phyloP scores from a whole-genome alignment of 805 yeast genomes.

The Clavispora asparagi region DNA sequence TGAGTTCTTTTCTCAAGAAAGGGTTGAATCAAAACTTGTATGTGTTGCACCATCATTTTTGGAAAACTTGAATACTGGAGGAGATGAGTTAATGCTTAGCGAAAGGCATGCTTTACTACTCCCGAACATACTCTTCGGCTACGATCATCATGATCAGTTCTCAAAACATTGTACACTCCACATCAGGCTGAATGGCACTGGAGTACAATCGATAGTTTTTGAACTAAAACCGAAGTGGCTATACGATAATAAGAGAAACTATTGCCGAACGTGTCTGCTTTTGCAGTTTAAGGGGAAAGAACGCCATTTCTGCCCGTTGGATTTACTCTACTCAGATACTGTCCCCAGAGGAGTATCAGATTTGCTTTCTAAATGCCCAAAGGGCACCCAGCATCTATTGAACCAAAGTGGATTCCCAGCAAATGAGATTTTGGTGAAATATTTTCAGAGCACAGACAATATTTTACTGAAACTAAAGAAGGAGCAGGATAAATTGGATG shows the following conservation, averaged over 20 bases:
- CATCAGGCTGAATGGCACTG: background rate
- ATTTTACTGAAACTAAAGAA: slow-evolving; percentile 28
- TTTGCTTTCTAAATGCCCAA: slow-evolving; percentile 7
- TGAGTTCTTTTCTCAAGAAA: slow-evolving; percentile 24
- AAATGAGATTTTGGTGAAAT: background rate
- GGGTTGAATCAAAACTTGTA: slow-evolving; percentile 29
- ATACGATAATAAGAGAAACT: slow-evolving; percentile 9
- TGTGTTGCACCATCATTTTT: slow-evolving; percentile 28
- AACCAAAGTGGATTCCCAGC: background rate
- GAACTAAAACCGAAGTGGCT: slow-evolving; percentile 18
- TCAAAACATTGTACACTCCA: slow-evolving; percentile 29
- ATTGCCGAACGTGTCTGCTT: slow-evolving; percentile 15
- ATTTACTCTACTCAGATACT: slow-evolving; percentile 5
- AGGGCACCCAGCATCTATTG: background rate
- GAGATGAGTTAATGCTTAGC: slow-evolving; percentile 25
- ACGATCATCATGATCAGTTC: slow-evolving; percentile 20
- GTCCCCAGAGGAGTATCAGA: slow-evolving; percentile 8
- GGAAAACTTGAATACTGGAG: slow-evolving; percentile 20
- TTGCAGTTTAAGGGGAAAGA: slow-evolving; percentile 7
- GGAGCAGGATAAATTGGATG: slow-evolving; percentile 29
- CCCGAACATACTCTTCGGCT: slow-evolving; percentile 36
- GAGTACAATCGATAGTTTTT: slow-evolving; percentile 3
- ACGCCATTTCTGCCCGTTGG: slow-evolving; percentile 15
- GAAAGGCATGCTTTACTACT: slow-evolving; percentile 42
- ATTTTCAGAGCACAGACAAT: slow-evolving; percentile 1